phyloP scores from a whole-genome alignment of 495 filamentous ascomycete species.

The Neurospora sp. region DNA sequence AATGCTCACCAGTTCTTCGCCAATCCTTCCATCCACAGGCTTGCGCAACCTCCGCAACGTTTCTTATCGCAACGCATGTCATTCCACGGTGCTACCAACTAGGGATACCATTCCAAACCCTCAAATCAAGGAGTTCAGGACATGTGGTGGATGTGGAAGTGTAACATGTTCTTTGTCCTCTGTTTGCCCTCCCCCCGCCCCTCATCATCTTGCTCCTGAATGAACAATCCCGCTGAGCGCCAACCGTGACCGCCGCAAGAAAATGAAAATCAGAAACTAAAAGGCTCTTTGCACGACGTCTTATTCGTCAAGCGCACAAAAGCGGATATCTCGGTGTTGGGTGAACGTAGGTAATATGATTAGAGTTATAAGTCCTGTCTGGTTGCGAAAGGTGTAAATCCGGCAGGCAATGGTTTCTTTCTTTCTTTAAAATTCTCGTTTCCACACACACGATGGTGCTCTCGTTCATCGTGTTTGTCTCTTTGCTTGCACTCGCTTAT shows the following conservation, averaged over 20 bases:
- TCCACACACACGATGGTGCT: neutral
- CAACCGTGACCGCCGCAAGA: conserved; percentile 10
- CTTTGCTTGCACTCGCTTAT: neutral
- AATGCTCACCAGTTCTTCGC: neutral
- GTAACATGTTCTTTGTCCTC: neutral
- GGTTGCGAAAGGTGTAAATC: neutral
- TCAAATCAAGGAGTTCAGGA: neutral
- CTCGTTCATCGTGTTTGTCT: neutral
- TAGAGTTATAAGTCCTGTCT: neutral
- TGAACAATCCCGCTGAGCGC: neutral
- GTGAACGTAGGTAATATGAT: neutral
- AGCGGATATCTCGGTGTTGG: conserved; percentile 17
- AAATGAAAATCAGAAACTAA: conserved; percentile 15
- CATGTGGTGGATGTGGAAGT: neutral
- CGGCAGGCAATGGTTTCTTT: neutral
- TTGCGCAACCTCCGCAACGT: neutral
- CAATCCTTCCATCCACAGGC: neutral
- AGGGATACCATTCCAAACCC: neutral
- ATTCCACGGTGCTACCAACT: neutral
- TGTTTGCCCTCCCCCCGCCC: neutral
- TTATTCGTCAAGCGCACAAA: conserved; percentile 10
- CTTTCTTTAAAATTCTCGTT: neutral
- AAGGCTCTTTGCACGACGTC: conserved; percentile 16
- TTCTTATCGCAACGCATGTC: conserved; percentile 5
- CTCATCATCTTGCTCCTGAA: neutral